Evolutionary conservation across 1,139 yeast species (phyloP).

Genomic region (Debaryomyces udenii): DNA sequence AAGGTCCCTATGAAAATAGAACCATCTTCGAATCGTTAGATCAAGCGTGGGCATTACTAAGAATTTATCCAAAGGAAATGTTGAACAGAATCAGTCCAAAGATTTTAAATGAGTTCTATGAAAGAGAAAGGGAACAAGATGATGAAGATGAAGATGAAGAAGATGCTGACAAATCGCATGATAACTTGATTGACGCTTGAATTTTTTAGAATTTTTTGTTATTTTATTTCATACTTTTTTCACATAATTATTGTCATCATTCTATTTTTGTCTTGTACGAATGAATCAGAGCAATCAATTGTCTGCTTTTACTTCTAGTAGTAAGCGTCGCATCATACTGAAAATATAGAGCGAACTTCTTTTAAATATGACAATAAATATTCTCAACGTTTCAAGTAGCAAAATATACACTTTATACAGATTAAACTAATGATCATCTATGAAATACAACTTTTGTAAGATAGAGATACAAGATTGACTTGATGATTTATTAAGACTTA

Average conservation of each 20-base stretch:
- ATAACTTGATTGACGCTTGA: slow-evolving; percentile 56
- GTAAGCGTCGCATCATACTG: too few relatives aligned
- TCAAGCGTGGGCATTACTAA: slow-evolving; percentile 95
- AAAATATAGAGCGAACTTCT: too few relatives aligned
- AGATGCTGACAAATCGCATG: slow-evolving; percentile 41
- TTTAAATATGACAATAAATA: too few relatives aligned
- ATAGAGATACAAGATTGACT: background rate
- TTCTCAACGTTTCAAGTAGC: too few relatives aligned
- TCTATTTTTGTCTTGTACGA: slow-evolving; percentile 4
- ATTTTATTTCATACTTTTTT: slow-evolving; percentile 4
- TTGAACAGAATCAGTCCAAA: slow-evolving; percentile 98
- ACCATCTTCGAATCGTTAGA: slow-evolving; percentile 92
- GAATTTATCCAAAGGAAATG: slow-evolving; percentile 98
- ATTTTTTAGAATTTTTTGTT: background rate
- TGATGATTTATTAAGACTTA: slow-evolving; percentile 1
- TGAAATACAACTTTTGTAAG: background rate
- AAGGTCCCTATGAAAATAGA: slow-evolving; percentile 96
- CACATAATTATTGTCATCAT: slow-evolving; percentile 5
- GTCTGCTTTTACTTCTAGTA: background rate
- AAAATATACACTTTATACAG: too few relatives aligned
- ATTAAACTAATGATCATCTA: too few relatives aligned
- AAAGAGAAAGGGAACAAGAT: slow-evolving; percentile 71
- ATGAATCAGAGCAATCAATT: slow-evolving; percentile 3
- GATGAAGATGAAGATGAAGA: slow-evolving; percentile 56
- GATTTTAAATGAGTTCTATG: slow-evolving; percentile 92